Evolutionary conservation across 768 basidiomycete genomes (phyloP), one percentile per base, ranked within the genome.

Genomic region (Crassisporium funariophilum): DNA sequence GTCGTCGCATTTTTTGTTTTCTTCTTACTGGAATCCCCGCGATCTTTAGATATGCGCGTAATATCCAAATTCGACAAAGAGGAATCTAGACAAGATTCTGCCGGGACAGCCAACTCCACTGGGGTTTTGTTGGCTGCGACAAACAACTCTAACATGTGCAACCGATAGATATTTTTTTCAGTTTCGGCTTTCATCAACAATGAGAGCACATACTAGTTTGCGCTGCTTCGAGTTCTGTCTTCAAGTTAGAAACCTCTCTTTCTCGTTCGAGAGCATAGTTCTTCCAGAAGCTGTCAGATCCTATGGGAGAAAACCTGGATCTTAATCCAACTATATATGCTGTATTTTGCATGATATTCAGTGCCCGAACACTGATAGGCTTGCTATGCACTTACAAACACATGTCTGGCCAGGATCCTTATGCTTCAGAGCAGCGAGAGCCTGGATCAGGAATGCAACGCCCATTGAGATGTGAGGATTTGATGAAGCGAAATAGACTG

Each of bases 291-390:
- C 50, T 49, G 10, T 66, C 65, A 15, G 50, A 22, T 33, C 46
- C 52, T 37, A 58, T 50, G 22, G 60, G 47, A 29, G 49, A 35
- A 12, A 59, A 47, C 12, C 29, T 46, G 12, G 60, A 54, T 25
- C 61, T 65, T 24, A 81, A 59, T 50, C 76, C 70, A 10, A 74
- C 63, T 17, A 75, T 64, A 58, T 75, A 78, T 37, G 73, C 79
- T 80, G 40, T 35, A 44, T 22, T 16, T 46, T 34, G n/a, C 15
- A n/a, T 4, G 25, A 22, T 37, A 19, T 44, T 27, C 4, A 39
- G 2, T 35, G 29, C 29, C 15, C 15, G 44, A 8, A 9, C 16
- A 41, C 22, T 25, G 31, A 44, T 24, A 29, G 21, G 16, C n/a
- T 39, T 34, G 35, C 11, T 16, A n/a, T 36, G 36, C 15, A 52